Percentiles rank a stretch among this genome's conserved stretches.
phyloP scores from a whole-genome alignment of 257 asterid species.

The Primulina tabacum region DNA sequence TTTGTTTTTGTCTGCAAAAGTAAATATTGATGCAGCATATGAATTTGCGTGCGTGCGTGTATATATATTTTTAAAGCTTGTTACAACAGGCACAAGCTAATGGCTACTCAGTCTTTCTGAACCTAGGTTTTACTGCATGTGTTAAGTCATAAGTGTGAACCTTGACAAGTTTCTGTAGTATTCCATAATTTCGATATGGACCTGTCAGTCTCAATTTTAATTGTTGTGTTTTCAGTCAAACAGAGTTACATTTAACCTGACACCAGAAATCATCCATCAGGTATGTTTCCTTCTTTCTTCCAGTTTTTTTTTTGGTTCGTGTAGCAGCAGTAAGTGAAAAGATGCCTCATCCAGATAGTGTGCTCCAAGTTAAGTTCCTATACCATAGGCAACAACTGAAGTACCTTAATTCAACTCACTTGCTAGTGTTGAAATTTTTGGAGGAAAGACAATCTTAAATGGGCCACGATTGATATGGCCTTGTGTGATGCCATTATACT shows the following conservation, averaged over 20 bases:
- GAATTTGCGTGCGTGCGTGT: conserved; percentile 1
- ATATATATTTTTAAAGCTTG: not conserved
- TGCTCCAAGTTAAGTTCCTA: too few species aligned
- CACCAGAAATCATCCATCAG: conserved; percentile 98
- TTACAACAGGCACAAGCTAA: not conserved
- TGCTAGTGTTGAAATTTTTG: conserved; percentile 7
- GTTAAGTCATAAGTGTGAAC: not conserved
- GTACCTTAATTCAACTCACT: not conserved
- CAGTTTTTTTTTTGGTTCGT: conserved; percentile 4
- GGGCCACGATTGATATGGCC: not conserved
- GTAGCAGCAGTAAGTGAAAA: conserved; percentile 1
- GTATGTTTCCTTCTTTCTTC: conserved; percentile 37
- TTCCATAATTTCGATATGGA: conserved; percentile 19
- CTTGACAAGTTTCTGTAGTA: conserved; percentile 15
- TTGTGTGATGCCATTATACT: conserved; percentile 1
- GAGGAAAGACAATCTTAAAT: conserved; percentile 6
- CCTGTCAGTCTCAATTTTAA: conserved; percentile 26
- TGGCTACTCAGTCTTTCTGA: not conserved
- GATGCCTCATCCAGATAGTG: conserved; percentile 14
- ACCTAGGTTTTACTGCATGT: conserved; percentile 18
- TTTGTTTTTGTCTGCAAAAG: conserved; percentile 13
- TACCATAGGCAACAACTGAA: conserved; percentile 3
- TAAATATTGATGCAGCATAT: not conserved
- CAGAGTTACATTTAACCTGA: conserved; percentile 92
- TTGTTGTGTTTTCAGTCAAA: conserved; percentile 65